Evolutionary conservation across 345 rosid genomes (phyloP), one percentile per base, ranked within the genome.

Genomic region (Dipteronia sinensis): DNA sequence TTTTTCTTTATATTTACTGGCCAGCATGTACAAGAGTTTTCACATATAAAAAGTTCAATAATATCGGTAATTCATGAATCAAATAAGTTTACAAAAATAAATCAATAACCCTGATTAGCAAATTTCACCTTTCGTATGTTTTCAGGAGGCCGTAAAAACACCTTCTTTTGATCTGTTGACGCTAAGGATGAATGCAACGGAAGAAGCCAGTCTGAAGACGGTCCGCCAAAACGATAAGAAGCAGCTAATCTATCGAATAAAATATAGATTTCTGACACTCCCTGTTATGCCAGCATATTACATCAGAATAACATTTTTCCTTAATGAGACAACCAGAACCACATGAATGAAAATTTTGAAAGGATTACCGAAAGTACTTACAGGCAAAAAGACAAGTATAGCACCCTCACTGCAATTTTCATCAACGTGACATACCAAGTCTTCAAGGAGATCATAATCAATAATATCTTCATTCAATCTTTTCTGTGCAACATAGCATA

Each of bases 391-490:
- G 73, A 93, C 82, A 34, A 95, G 97, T 82, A 93, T 90, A 66
- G 97, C 93, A 25, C 97, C 98, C 71, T 89, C 94, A 55, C 81
- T 74, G 74, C 89, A 90, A 49, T 94, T 91, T 80, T 91, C 95
- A 83, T 95, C 98, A 75, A 95, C 84, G 84, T 93, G 85, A 81
- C 90, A 89, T 31, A 93, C 87, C 85, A 95, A 87, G 82, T 95
- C 98, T 89, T 93, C 98, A 77, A 93, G 93, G 71, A 95, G 92
- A 74, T 95, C 98, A 77, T 88, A 95, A 83, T 95, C 98, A 78
- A 91, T 93, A 38, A 84, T 78, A 77, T 90, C 95, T 84, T 93
- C 98, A 82, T 95, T 89, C 84, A 93, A 86, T 80, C 86, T 88
- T 93, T 85, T 89, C 98, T 94, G 92, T 27, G 68, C 65, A 22